Conservation (phyloP, 2,329 filamentous ascomycete genomes). For the Ophiostoma ulmi region DNA sequence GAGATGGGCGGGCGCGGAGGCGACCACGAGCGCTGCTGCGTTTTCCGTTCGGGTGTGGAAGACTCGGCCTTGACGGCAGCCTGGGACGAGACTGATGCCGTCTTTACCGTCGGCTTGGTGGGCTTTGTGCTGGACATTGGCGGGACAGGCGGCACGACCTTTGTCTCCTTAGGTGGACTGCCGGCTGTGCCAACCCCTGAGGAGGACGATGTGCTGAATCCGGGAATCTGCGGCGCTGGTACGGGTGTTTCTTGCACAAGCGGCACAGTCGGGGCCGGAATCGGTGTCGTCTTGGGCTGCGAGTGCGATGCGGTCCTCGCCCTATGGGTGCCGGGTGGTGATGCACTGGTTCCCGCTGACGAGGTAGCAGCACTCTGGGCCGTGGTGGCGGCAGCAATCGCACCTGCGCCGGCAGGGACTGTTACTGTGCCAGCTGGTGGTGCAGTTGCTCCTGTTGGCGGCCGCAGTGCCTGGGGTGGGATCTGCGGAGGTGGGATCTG, state of each 20-base stretch:
- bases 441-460: not conserved
- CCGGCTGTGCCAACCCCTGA: not conserved
- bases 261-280: not conserved
- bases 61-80: not conserved
- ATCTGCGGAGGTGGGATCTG: slow-evolving; percentile 22
- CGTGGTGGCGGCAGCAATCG: not conserved
- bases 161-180: not conserved
- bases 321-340: not conserved
- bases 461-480: slow-evolving; percentile 16
- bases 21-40: slow-evolving; percentile 37
- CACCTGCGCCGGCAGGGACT: not conserved
- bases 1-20: slow-evolving; percentile 49
- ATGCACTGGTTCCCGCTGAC: not conserved
- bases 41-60: not conserved
- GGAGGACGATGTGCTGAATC: slow-evolving; percentile 14
- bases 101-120: not conserved
- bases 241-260: slow-evolving; percentile 17
- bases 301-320: not conserved
- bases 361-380: not conserved
- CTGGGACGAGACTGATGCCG: not conserved
- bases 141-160: slow-evolving; percentile 3
- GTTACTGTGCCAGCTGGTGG: not conserved
- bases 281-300: not conserved
- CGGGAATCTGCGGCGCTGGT: slow-evolving; percentile 24
- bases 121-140: not conserved